Percentiles rank a stretch among this genome's conserved stretches.
phyloP scores from a whole-genome alignment of 305 asterid species.

The Rubia occidens region DNA sequence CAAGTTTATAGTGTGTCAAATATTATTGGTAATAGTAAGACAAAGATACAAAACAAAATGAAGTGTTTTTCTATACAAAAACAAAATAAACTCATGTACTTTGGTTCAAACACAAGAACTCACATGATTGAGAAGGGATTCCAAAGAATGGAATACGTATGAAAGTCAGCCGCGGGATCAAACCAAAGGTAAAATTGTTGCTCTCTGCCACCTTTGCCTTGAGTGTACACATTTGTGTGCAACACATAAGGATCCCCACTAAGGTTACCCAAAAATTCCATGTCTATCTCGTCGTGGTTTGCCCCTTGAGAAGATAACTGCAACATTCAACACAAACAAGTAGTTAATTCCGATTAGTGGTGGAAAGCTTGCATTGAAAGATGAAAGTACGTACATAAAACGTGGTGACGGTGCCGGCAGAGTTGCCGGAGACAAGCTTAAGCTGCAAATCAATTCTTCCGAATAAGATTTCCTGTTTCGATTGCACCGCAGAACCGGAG shows the following conservation, averaged over 20 bases:
- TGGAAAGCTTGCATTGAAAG: too few species aligned
- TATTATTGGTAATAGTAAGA: too few species aligned
- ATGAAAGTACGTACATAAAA: constrained; percentile 14
- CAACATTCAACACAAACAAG: background rate
- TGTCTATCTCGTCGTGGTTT: constrained; percentile 28
- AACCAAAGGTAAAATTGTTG: constrained; percentile 20
- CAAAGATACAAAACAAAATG: too few species aligned
- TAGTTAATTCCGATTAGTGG: too few species aligned
- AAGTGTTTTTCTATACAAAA: too few species aligned
- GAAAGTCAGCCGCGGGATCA: background rate
- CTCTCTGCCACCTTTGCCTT: constrained; percentile 23
- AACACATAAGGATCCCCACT: constrained; percentile 25
- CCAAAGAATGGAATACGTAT: constrained; percentile 12
- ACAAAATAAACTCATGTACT: too few species aligned
- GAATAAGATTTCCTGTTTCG: constrained; percentile 12
- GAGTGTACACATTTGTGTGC: constrained; percentile 27
- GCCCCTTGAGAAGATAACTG: constrained; percentile 28
- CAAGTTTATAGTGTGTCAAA: too few species aligned
- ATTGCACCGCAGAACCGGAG: constrained; percentile 9
- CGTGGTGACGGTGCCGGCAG: constrained; percentile 6
- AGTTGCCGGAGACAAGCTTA: constrained; percentile 16
- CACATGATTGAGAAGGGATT: constrained; percentile 25
- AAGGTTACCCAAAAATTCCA: constrained; percentile 28
- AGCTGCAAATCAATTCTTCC: constrained; percentile 17
- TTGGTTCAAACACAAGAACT: background rate